Conservation (phyloP, 1,139 yeast genomes). For the Casaregolazyma lundiana region DNA sequence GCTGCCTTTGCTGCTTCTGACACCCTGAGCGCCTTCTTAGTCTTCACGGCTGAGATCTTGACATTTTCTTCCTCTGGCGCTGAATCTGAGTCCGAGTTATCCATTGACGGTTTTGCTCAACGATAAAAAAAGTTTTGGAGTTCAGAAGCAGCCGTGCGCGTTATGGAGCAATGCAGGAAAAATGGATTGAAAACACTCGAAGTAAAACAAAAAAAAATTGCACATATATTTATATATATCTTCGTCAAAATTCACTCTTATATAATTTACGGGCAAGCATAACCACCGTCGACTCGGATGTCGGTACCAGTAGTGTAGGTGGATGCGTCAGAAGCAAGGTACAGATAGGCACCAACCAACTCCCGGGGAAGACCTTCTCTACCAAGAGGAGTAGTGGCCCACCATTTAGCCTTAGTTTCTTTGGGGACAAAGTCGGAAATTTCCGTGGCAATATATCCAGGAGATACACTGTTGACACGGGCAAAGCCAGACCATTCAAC, state of each 20-base stretch:
- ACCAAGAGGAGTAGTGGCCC: conserved; percentile 72
- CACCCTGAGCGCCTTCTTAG: conserved; percentile 12
- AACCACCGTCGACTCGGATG: conserved; percentile 83
- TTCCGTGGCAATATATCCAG: conserved; percentile 79
- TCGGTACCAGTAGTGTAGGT: conserved; percentile 83
- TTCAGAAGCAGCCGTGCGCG: not conserved
- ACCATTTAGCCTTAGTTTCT: conserved; percentile 58
- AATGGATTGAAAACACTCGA: not conserved
- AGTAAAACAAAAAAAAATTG: not conserved
- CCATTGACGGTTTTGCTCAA: conserved; percentile 4
- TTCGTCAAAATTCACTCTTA: not conserved
- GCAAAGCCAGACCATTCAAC: conserved; percentile 91
- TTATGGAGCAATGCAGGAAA: not conserved
- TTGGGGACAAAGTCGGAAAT: conserved; percentile 56
- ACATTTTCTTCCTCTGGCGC: conserved; percentile 27
- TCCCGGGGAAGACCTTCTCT: conserved; percentile 78
- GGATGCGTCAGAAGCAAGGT: conserved; percentile 83
- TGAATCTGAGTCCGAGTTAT: conserved; percentile 19
- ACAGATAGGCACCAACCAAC: conserved; percentile 80
- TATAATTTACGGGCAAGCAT: conserved; percentile 34
- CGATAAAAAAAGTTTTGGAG: not conserved
- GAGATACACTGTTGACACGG: conserved; percentile 78
- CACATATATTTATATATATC: not conserved
- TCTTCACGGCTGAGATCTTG: conserved; percentile 14
- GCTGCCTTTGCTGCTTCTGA: conserved; percentile 13